A percentile compares a stretch with the other conserved stretches of the same genome.
These are phyloP conservation scores for Heterobasidion irregulare DNA, from an alignment of 1,284 basidiomycete genomes.

Conservation along the genomic window DNA sequence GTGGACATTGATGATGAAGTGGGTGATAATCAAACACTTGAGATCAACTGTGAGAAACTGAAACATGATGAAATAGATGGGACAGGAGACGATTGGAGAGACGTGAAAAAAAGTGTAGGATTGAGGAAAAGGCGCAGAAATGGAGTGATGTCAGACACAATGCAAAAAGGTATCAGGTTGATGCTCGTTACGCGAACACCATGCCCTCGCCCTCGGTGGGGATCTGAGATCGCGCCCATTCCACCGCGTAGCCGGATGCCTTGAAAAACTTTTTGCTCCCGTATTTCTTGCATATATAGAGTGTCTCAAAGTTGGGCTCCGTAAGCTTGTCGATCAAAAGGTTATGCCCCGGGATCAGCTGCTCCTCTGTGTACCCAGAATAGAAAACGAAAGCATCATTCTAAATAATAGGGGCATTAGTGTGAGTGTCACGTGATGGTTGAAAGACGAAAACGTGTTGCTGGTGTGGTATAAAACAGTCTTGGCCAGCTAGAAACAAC, in stretches of 20 bases:
- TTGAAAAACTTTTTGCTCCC: slow-evolving; percentile 96
- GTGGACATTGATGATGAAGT: slow-evolving; percentile 7
- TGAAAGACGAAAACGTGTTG: background rate
- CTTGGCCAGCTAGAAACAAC: slow-evolving; percentile 4
- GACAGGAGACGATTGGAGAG: slow-evolving; percentile 9
- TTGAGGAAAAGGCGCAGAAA: slow-evolving; percentile 19
- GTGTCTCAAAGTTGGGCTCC: slow-evolving; percentile 73
- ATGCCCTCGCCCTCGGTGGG: slow-evolving; percentile 31
- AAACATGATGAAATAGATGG: slow-evolving; percentile 10
- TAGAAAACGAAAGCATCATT: slow-evolving; percentile 90
- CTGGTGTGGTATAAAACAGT: slow-evolving; percentile 1
- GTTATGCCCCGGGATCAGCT: slow-evolving; percentile 78
- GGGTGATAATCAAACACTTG: slow-evolving; percentile 9
- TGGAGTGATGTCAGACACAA: slow-evolving; percentile 12
- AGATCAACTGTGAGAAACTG: slow-evolving; percentile 9
- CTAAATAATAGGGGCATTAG: slow-evolving; percentile 32
- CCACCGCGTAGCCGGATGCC: slow-evolving; percentile 66
- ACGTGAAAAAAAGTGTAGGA: slow-evolving; percentile 11
- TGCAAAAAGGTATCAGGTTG: background rate
- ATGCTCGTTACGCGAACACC: slow-evolving; percentile 32
- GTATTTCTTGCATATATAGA: slow-evolving; percentile 96
- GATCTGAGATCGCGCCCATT: slow-evolving; percentile 45
- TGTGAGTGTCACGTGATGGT: slow-evolving; percentile 44
- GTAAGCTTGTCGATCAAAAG: slow-evolving; percentile 82
- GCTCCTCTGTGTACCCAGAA: slow-evolving; percentile 88